Conservation (phyloP, 2,329 filamentous ascomycete species). For the Dactylellina leptospora region DNA sequence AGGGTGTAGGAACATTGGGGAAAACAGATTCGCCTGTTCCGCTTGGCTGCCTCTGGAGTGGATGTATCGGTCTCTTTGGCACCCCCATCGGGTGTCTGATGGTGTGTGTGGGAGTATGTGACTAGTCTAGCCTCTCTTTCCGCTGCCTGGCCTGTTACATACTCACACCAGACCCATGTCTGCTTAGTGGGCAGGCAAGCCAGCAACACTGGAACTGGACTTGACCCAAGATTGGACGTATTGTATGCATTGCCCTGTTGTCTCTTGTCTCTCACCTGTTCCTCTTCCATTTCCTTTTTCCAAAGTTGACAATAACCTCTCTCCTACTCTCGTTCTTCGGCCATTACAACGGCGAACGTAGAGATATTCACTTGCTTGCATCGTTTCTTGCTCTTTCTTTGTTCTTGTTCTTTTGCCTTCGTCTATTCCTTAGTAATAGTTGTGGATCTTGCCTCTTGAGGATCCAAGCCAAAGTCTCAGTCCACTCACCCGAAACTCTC, state of each 20-base stretch:
- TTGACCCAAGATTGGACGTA: constrained; percentile 47
- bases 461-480: constrained; percentile 37
- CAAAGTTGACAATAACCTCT: constrained; percentile 26
- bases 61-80: constrained; percentile 12
- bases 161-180: constrained; percentile 46
- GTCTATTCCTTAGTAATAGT: constrained; percentile 21
- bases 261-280: constrained; percentile 52
- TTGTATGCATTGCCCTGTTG: constrained; percentile 54
- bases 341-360: constrained; percentile 36
- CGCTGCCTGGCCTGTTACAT: constrained; percentile 52
- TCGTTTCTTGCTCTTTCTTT: constrained; percentile 7
- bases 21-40: constrained; percentile 50
- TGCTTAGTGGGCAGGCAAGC: constrained; percentile 38
- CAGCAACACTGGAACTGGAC: constrained; percentile 46
- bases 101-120: constrained; percentile 28
- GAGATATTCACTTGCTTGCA: constrained; percentile 10
- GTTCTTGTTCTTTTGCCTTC: constrained; percentile 3
- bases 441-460: constrained; percentile 53
- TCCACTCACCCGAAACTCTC: constrained; percentile 49
- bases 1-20: constrained; percentile 45
- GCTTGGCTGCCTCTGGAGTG: constrained; percentile 42
- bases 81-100: constrained; percentile 37
- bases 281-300: constrained; percentile 48
- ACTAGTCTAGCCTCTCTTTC: constrained; percentile 50
- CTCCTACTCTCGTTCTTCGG: constrained; percentile 17